A percentile compares a stretch with the other conserved stretches of the same genome.
These are phyloP conservation scores for Omphalotus guepiniiformis DNA, from an alignment of 768 basidiomycete genomes.

Conservation along the genomic window DNA sequence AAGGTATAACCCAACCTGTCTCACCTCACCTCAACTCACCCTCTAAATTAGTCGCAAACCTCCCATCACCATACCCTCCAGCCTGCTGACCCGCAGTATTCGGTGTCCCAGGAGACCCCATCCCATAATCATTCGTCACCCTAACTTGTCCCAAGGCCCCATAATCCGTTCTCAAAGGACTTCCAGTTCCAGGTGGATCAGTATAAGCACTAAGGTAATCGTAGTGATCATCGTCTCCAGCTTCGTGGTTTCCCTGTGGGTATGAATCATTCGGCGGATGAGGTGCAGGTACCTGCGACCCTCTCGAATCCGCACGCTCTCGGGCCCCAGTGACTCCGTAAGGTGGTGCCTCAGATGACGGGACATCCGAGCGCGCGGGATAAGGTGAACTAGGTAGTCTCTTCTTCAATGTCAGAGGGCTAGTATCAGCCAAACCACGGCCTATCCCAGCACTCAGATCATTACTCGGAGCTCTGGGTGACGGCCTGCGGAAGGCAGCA, in stretches of 20 bases:
- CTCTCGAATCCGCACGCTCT: not conserved
- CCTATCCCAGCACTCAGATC: not conserved
- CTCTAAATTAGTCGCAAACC: constrained; percentile 6
- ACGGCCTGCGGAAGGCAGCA: constrained; percentile 6
- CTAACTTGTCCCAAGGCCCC: constrained; percentile 6
- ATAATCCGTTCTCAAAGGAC: constrained; percentile 6
- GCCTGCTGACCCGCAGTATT: not conserved
- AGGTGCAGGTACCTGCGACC: no score
- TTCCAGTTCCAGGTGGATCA: constrained; percentile 3
- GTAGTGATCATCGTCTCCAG: constrained; percentile 1
- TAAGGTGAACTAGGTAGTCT: not conserved
- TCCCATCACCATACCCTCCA: constrained; percentile 4
- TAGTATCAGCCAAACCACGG: not conserved
- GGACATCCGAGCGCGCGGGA: not conserved
- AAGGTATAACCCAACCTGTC: no score
- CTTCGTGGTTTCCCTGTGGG: not conserved
- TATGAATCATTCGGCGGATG: no score
- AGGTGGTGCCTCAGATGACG: not conserved
- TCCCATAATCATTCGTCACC: constrained; percentile 6
- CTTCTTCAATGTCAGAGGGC: constrained; percentile 2
- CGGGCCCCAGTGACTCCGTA: no score
- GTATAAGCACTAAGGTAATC: constrained; percentile 7
- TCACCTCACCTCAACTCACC: constrained; percentile 5
- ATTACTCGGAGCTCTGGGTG: not conserved
- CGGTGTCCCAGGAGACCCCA: not conserved